phyloP scores from a whole-genome alignment of 2,329 filamentous ascomycete genomes.

The Talaromyces sp. region DNA sequence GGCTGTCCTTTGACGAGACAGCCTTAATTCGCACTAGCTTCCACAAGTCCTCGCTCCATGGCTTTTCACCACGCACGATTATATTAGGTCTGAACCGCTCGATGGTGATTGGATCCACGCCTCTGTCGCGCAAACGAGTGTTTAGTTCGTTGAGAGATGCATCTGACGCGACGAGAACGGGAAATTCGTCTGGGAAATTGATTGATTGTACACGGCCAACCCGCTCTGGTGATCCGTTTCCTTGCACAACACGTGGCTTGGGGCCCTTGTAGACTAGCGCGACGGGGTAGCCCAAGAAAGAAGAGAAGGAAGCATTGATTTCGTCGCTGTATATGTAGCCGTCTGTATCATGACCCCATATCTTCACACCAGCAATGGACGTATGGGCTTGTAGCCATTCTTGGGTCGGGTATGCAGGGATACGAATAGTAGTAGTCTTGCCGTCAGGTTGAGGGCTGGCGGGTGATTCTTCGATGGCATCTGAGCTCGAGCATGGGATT shows the following conservation, averaged over 20 bases:
- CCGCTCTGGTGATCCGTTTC: constrained; percentile 57
- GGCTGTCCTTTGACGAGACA: not conserved
- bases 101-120: constrained; percentile 56
- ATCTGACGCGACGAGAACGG: constrained; percentile 59
- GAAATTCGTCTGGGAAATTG: constrained; percentile 64
- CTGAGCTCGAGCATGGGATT: constrained; percentile 44
- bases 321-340: constrained; percentile 56
- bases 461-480: not conserved
- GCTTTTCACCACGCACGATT: constrained; percentile 57
- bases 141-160: constrained; percentile 63
- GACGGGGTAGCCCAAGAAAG: constrained; percentile 60
- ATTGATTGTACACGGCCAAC: constrained; percentile 59
- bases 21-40: constrained; percentile 53
- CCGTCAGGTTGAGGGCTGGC: not conserved
- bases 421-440: constrained; percentile 40
- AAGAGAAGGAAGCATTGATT: constrained; percentile 58
- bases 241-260: constrained; percentile 55
- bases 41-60: constrained; percentile 68
- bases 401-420: constrained; percentile 58
- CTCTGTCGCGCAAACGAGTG: constrained; percentile 46
- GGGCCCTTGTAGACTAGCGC: constrained; percentile 66
- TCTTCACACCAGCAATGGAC: constrained; percentile 52
- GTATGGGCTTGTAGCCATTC: constrained; percentile 61
- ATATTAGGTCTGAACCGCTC: constrained; percentile 68
- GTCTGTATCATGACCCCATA: constrained; percentile 64